Conservation (phyloP, 495 filamentous ascomycete species). For the Pyronema omphalodes region DNA sequence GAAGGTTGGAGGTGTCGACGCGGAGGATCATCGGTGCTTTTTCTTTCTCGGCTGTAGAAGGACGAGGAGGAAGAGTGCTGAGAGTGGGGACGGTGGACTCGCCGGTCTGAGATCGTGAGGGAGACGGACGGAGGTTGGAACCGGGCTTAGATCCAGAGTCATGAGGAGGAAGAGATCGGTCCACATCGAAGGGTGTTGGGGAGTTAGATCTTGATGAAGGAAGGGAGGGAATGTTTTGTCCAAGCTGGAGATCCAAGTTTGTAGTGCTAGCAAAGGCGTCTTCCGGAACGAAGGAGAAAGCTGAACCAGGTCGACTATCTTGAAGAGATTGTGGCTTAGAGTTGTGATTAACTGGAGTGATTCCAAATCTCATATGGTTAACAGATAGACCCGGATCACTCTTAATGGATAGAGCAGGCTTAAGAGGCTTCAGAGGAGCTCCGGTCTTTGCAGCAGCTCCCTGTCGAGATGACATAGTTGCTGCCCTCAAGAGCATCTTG, state of each 20-base stretch:
- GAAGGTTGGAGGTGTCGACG: background rate
- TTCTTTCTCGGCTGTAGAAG: background rate
- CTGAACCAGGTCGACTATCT: background rate
- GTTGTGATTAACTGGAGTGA: no score
- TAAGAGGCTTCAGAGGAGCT: background rate
- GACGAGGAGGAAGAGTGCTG: background rate
- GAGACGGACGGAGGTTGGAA: background rate
- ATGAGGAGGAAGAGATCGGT: background rate
- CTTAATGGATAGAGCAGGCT: background rate
- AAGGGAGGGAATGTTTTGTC: background rate
- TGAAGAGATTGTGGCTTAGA: background rate
- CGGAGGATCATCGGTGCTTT: background rate
- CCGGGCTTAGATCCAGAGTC: background rate
- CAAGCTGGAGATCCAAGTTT: no score
- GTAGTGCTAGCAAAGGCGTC: background rate
- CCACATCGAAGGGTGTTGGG: constrained; percentile 3
- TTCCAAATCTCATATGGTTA: no score
- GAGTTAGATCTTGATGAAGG: background rate
- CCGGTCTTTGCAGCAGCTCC: background rate
- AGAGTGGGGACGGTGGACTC: background rate
- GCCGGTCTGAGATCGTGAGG: background rate
- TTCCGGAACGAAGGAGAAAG: background rate
- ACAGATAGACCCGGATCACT: no score
- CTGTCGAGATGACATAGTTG: constrained; percentile 6
- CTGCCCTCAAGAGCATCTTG: constrained; percentile 1